Evolutionary conservation across 441 rosid genomes (phyloP), one percentile per base, ranked within the genome.

Genomic region (Pelargonium fulgidum): DNA sequence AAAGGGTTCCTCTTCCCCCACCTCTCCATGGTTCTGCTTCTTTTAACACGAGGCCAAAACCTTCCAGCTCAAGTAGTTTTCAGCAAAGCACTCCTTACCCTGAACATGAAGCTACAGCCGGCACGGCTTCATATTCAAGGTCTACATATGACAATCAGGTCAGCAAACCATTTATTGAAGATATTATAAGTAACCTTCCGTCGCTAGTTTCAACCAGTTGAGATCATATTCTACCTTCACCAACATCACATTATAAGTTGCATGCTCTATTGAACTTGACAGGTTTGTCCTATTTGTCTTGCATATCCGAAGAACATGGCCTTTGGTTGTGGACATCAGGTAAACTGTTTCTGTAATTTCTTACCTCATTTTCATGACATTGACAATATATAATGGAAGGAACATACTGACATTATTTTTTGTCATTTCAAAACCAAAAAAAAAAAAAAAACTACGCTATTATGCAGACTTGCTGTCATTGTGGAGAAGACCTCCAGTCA

Each of bases 1-100:
- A 81, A 66, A 84, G 85, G 79, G 73, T 88, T 82, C 78, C 98
- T 44, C 89, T 95, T 66, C 98, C 95, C 29, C 94, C 99, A 66
- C 97, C 99, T 24, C 72, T 82, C 24, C 75, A 78, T 66, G 82
- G 81, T 54, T 67, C 78, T 65, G 77, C 86, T 47, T 81, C 93
- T 36, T 74, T 73, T 64, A 77, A 65, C 76, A 24, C 16, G 4
- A 68, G 69, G 61, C 24, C 75, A 62, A 85, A 81, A 68, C 74
- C 88, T 79, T 75, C 83, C 56, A 75, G 70, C 17, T 74, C 89
- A 72, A 79, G 66, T 64, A 83, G 91, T 71, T 82, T 86, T 75
- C 89, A 92, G 85, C 84, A 75, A 66, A 81, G 73, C 17, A 75
- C 45, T 48, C 76, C 82, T 47, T 72, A 82, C 71, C 73, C 89